Base-by-base conservation (phyloP, 257 asterid species). In the Verbena officinalis region DNA sequence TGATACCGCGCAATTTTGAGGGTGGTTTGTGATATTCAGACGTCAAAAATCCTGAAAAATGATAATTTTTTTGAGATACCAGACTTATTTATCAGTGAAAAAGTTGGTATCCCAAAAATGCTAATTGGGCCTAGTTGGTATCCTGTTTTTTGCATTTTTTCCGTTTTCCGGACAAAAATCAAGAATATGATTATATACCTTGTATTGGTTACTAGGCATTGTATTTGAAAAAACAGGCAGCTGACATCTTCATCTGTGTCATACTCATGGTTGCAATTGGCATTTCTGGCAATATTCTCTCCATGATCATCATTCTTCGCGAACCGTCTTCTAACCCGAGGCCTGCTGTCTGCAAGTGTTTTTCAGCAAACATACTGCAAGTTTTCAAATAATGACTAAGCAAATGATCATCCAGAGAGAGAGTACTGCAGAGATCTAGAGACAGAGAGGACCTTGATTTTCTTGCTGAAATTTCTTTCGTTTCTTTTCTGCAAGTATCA, bases 261-360 rank as follows among this genome's bases (percentile, higher is more conserved):
- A 31, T 87, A 90, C 53, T 81, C 96, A 57, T 78, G 81, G 75
- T 69, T 81, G 75, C 75, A 52, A 14, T 71, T 52, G 5, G 73
- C 30, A 51, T 74, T 68, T 71, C 91, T 83, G 9, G 82, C 73
- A 49, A 76, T n/a, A n/a, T n/a, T 69, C 62, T 81, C 85, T 19
- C 84, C 86, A 36, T 78, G 55, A 58, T 86, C 97, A n/a, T 92
- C 97, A 49, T 87, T 89, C 73, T 88, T 92, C 0, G 96, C 95
- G 23, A 92, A 92, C 64, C 98, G 70, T 34, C 98, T 96, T 75
- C 96, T 79, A 16, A 92, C 96, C 16, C 98, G 80, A 8, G 98
- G 98, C 80, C 98, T 72, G 76, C 97, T 89, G 72, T 92, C 98
- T 45, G 98, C 98, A 1, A 92, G 79, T 30, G 97, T 92, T 77